Evolutionary conservation across 2,329 filamentous ascomycete genomes (phyloP).

Genomic region (Cladosporium sp.): DNA sequence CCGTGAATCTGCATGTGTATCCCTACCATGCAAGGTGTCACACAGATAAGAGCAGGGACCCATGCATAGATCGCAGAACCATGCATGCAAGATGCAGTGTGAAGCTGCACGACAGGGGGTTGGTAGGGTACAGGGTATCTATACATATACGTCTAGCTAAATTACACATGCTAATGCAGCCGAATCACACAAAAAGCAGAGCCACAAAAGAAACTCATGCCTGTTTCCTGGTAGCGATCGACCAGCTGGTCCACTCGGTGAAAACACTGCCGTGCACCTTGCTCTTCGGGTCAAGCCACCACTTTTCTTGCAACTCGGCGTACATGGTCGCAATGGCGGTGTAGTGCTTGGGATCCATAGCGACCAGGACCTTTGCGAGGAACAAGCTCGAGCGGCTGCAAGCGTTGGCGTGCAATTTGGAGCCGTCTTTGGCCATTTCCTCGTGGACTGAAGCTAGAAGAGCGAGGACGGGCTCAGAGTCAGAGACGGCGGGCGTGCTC

Average conservation of each 20-base stretch:
- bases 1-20: background rate
- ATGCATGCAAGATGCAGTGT: background rate
- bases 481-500: constrained; percentile 33
- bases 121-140: constrained; percentile 1
- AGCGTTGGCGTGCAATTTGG: constrained; percentile 71
- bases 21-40: background rate
- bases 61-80: background rate
- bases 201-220: background rate
- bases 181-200: background rate
- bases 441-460: constrained; percentile 68
- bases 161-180: background rate
- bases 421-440: constrained; percentile 62
- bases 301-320: constrained; percentile 44
- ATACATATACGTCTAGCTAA: background rate
- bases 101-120: background rate
- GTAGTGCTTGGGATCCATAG: constrained; percentile 44
- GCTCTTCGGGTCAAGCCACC: constrained; percentile 44
- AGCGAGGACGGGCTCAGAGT: constrained; percentile 48
- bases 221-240: constrained; percentile 32
- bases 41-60: background rate
- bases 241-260: constrained; percentile 50
- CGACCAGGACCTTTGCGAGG: constrained; percentile 62
- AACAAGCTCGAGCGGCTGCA: constrained; percentile 73
- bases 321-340: constrained; percentile 44
- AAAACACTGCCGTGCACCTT: constrained; percentile 47